Conservation (phyloP, 2,329 filamentous ascomycete genomes). For the Cadophora luteo-olivacea region DNA sequence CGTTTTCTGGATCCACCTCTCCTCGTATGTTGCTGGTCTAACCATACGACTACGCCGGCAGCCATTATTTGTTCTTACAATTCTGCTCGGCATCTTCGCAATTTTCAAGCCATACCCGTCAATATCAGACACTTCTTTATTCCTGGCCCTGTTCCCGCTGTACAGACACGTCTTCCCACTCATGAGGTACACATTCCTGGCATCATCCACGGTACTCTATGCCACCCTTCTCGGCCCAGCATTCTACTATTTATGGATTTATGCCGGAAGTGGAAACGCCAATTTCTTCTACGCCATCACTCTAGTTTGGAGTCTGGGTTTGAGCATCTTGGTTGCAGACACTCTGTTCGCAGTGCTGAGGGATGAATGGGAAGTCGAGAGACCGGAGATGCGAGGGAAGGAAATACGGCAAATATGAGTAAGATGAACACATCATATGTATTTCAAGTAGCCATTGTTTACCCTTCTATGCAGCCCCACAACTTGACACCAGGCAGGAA, state of each 20-base stretch:
- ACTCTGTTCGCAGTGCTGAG: constrained; percentile 85
- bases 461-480: background rate
- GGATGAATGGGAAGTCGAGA: constrained; percentile 92
- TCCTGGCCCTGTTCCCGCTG: constrained; percentile 80
- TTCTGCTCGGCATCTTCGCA: constrained; percentile 87
- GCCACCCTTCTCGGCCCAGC: constrained; percentile 88
- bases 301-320: constrained; percentile 92
- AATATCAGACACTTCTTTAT: constrained; percentile 87
- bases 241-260: constrained; percentile 98
- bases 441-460: background rate
- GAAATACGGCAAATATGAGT: constrained; percentile 61
- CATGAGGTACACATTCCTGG: constrained; percentile 92
- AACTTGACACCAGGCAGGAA: background rate
- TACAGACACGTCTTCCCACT: constrained; percentile 93
- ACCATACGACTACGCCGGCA: constrained; percentile 84
- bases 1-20: constrained; percentile 96
- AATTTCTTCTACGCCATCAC: constrained; percentile 99
- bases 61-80: constrained; percentile 82
- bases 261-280: constrained; percentile 95
- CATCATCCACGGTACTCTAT: constrained; percentile 83
- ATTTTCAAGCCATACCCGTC: constrained; percentile 98
- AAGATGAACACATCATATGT: constrained; percentile 1
- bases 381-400: constrained; percentile 88
- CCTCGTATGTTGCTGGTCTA: constrained; percentile 86
- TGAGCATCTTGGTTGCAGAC: constrained; percentile 87